Evolutionary conservation across 345 rosid species (phyloP).

Genomic region (Linum usitatissimum): DNA sequence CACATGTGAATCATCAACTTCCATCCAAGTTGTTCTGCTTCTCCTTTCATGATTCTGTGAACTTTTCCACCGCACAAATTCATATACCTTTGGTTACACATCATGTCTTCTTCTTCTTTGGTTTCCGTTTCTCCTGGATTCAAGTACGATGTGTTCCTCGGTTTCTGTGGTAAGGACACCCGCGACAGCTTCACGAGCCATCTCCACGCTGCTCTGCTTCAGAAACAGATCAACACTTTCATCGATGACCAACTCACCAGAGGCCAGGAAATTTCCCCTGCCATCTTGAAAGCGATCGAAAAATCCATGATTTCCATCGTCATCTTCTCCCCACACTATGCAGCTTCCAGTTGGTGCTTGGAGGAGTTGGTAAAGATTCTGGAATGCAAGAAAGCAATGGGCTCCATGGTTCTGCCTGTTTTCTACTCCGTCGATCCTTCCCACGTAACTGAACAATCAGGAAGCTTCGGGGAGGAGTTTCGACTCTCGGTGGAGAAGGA

Average conservation of each 20-base stretch:
- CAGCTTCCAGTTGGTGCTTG: background rate
- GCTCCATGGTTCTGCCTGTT: background rate
- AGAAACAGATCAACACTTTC: background rate
- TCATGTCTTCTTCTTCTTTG: background rate
- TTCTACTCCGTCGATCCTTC: background rate
- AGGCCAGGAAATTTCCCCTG: background rate
- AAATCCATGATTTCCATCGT: background rate
- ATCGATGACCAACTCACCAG: background rate
- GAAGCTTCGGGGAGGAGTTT: background rate
- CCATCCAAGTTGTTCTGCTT: no score
- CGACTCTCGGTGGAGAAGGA: background rate
- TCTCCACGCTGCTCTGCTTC: background rate
- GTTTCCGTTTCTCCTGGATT: background rate
- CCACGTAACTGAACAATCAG: background rate
- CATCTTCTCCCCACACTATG: constrained; percentile 1
- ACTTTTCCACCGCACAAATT: no score
- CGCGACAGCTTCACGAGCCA: constrained; percentile 3
- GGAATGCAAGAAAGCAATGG: background rate
- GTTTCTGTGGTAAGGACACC: background rate
- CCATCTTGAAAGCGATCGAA: background rate
- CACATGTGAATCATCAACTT: no score
- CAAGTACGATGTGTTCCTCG: constrained; percentile 6
- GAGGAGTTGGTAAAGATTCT: background rate
- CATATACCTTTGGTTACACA: no score
- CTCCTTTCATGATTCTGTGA: no score